Base-by-base conservation (phyloP, 495 filamentous ascomycete genomes). In the Hyaloscypha hepaticicola region DNA sequence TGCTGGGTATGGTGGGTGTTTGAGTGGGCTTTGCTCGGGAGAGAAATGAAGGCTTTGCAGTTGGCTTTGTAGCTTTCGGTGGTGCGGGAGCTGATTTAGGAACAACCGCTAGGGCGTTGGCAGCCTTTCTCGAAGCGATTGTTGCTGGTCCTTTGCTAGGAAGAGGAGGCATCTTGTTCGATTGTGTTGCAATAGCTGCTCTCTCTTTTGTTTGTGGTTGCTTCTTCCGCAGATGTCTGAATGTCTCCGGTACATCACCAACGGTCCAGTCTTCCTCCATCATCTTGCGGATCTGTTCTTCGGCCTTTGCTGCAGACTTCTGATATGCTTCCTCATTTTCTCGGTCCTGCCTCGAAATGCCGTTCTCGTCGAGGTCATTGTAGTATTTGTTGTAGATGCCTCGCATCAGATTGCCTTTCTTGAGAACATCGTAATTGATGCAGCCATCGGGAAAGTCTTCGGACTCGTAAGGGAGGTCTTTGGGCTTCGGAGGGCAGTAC, bases 401-500 rank as follows among this genome's bases (percentile, higher is more conserved):
- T 49, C 83, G 79, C 53, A 89, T 89, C 25, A 92, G 76, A 66
- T 94, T 95, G 63, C 82, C 78, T 0, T 72, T 75, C 63, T 82
- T 80, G 25, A 85, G 55, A 1, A 74, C 74, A 51, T 78, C 75
- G 38, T 70, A 70, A 29, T 70, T 56, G 48, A 73, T 19, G 80
- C 83, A 71, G 75, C 72, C 77, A 52, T 88, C 84, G 16, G 85
- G 85, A 58, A 92, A 84, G 58, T 93, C 87, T 58, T 96, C 90
- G 24, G 90, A 90, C 61, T 88, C 70, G 71, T 96, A 93, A 0
- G 88, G 89, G 5, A 89, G 79, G 55, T 88, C 90, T 81, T 75
- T 75, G 26, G 72, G 72, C 60, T 70, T 69, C 65, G 78, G 84
- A 65, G 80, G 79, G 25, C 70, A 72, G 61, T 77, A 77, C 66